Base-by-base conservation (phyloP, 306 rosid genomes). In the Rubus parviflorus region DNA sequence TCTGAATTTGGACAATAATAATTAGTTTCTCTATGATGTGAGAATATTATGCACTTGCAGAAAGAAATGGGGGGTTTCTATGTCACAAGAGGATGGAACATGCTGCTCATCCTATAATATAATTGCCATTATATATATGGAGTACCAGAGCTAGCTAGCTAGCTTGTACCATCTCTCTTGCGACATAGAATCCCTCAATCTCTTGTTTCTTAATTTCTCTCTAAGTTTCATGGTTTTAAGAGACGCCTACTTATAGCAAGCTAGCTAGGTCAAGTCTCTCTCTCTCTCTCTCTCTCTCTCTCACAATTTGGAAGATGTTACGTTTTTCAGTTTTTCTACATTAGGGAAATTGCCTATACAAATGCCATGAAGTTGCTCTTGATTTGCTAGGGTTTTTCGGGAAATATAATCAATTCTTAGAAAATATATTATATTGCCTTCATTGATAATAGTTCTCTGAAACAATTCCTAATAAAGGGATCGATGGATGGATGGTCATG, bases 81-180 rank as follows among this genome's bases (percentile, higher is more conserved):
- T 52, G 75, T 19, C 13, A 1, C 64, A 19, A 12, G n/a, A 72
- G 16, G 75, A 72, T 52, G 75, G 75, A 0, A 51, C 62, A 49
- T 8, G 25, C 30, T 70, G 8, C 19, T 23, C n/a, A 19, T 54
- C 20, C 7, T 4, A 41, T 16, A 17, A 65, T 17, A 37, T 3
- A 30, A 3, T 3, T 52, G 20, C 7, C 7, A 52, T 52, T 5
- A 17, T 5, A 17, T 16, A 7, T 0, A 19, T 53, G 10, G 23
- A 17, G 7, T 19, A 19, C 4, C 25, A n/a, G 5, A 54, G 25
- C 25, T 54, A 54, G 46, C 1, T 3, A 42, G 1, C 8, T 74
- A 0, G 23, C 0, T 37, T 19, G 69, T 0, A 19, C 81, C 81
- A 68, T 68, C 75, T 77, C 75, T 30, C 81, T 4, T 56, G 61